Evolutionary conservation across 2,329 filamentous ascomycete species (phyloP), one percentile per base, ranked within the genome.

Genomic region (Exophiala calicioides): DNA sequence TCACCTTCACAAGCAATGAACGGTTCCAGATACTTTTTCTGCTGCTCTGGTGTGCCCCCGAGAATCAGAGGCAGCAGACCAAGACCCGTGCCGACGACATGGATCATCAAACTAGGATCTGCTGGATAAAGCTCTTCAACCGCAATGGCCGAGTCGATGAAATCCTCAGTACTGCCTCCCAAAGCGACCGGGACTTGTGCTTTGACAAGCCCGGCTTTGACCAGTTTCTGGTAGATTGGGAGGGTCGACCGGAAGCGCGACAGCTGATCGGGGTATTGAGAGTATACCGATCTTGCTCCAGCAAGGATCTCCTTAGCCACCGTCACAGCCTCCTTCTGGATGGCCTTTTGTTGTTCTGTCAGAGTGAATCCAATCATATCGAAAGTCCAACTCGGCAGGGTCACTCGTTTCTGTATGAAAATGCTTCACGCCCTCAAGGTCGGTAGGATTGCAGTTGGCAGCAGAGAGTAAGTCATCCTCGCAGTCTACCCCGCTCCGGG

Each of bases 61-160:
- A 79, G 55, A 38, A 74, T 68, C 20, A 81, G 57, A 1, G 77
- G 76, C 1, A 68, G 74, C 18, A 80, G 56, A 0, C 77, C 77
- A 3, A 80, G 59, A 0, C 71, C 75, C 1, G 74, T 79, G 0
- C 67, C 74, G 33, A 78, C 68, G n/a, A 79, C 69, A 0, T 75
- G 78, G n/a, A 80, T 55, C 0, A 72, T 66, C 0, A 70, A 66
- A 10, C 69, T 70, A 0, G 72, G 68, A 50, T 81, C 77, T 21
- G 74, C 69, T 1, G 71, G 63, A 52, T 75, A 79, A 47, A 75
- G 66, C 51, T 80, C 76, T 54, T 80, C 76, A 0, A 78, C 68
- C n/a, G 76, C 50, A 29, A 80, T 69, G 0, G 74, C 69, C 0
- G 73, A 67, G 37, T 79, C 74, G 5, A 76, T 39, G 0, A 79